Base-by-base conservation (phyloP, 306 rosid species). In the Ziziphus jujuba region DNA sequence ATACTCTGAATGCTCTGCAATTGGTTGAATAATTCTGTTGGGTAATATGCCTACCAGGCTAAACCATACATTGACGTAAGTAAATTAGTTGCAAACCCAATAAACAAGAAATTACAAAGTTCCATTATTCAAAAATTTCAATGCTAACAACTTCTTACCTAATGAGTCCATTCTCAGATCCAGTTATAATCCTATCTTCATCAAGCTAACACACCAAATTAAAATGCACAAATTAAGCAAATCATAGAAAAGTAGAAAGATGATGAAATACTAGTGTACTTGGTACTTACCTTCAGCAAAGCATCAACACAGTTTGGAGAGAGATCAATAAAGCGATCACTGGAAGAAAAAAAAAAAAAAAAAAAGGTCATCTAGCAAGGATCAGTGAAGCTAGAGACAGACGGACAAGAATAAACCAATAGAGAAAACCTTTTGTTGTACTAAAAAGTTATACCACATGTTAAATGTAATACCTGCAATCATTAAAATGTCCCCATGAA, bases 401-500 rank as follows among this genome's bases (percentile, higher is more conserved):
- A 44, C 49, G 62, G 58, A 66, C 60, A 25, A 11, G 61, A 33
- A 56, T 64, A 54, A 68, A 54, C 33, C 38, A 73, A 49, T 56
- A 71, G 8, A 47, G 56, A 57, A 49, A 50, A 9, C 11, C 50
- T 65, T 51, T 73, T 59, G 21, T 67, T 49, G 8, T 49, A 14
- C 2, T 15, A 49, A 7, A 19, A 0, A 8, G 51, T 15, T 15
- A n/a, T 17, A 50, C 1, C 22, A 6, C 1, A 6, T 50, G 22
- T 50, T 7, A 4, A 19, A 23, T 61, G 34, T 38, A 9, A 56
- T 71, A 92, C 98, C 98, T 92, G 79, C 96, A 87, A 75, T 92
- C 96, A 83, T 84, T 83, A 88, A 89, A 87, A 84, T 63, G 86
- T 52, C 95, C 98, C 96, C 97, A 92, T 8, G 98, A 87, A 75